phyloP scores from a whole-genome alignment of 805 yeast genomes.

The Yamadazyma takamatsuzukensis region DNA sequence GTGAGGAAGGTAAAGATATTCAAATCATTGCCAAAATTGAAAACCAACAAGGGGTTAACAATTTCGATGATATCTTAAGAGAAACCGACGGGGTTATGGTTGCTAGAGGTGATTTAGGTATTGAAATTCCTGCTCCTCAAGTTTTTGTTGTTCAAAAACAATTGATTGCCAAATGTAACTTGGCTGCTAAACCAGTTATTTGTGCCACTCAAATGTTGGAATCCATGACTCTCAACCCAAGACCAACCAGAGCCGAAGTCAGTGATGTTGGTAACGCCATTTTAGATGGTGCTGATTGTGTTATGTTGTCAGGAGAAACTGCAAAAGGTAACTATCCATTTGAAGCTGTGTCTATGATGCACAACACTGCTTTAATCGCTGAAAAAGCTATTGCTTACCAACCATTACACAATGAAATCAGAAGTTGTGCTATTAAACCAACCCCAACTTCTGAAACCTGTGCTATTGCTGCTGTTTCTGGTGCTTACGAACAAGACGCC shows the following conservation, averaged over 20 bases:
- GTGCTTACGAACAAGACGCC: constrained; percentile 93
- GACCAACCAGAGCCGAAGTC: constrained; percentile 99
- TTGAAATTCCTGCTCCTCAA: constrained; percentile 98
- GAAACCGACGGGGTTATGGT: constrained; percentile 99
- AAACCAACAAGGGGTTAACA: constrained; percentile 99
- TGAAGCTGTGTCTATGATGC: constrained; percentile 98
- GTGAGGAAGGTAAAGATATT: constrained; percentile 94
- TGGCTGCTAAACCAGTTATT: constrained; percentile 98
- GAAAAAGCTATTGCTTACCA: constrained; percentile 94
- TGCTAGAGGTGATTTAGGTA: constrained; percentile 99
- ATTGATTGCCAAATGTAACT: constrained; percentile 97
- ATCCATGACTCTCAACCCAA: constrained; percentile 99
- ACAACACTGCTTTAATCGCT: constrained; percentile 92
- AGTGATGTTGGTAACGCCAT: constrained; percentile 99
- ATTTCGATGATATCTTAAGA: constrained; percentile 91
- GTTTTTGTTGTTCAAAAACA: constrained; percentile 98
- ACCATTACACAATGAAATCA: constrained; percentile 80
- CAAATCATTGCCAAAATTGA: constrained; percentile 97
- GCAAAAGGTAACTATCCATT: constrained; percentile 99
- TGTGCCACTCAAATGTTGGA: constrained; percentile 99
- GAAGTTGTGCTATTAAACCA: constrained; percentile 82
- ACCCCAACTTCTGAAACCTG: constrained; percentile 93
- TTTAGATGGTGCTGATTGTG: constrained; percentile 99
- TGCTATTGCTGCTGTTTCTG: constrained; percentile 95
- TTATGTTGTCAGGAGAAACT: constrained; percentile 98